Percentiles rank a stretch among this genome's conserved stretches.
phyloP scores from a whole-genome alignment of 139 green algal species.

The Limnomonas spitsbergensis region DNA sequence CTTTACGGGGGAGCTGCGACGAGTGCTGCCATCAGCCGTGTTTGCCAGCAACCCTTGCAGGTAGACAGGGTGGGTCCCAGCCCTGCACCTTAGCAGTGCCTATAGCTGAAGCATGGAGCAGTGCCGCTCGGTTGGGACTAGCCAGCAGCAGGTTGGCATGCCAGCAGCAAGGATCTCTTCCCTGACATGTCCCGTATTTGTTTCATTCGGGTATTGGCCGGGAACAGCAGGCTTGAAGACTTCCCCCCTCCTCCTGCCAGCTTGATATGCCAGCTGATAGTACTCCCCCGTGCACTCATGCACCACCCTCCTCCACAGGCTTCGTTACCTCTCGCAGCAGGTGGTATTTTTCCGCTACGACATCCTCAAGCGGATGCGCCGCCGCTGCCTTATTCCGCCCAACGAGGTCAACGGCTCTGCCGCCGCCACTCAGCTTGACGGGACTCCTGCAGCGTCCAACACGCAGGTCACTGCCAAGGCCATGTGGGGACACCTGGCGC shows the following conservation, averaged over 20 bases:
- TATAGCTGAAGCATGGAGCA: too few species aligned
- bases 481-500: constrained; percentile 63
- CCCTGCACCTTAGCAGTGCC: too few species aligned
- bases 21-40: constrained; percentile 51
- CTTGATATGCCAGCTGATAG: too few species aligned
- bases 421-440: background rate
- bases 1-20: constrained; percentile 53
- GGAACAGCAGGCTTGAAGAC: too few species aligned
- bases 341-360: constrained; percentile 65
- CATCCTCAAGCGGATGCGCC: constrained; percentile 47
- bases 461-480: background rate
- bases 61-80: constrained; percentile 6
- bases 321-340: constrained; percentile 45
- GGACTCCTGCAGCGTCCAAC: background rate
- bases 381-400: constrained; percentile 15
- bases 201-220: too few species aligned
- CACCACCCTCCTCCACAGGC: background rate
- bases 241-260: too few species aligned
- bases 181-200: too few species aligned
- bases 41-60: constrained; percentile 81
- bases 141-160: too few species aligned
- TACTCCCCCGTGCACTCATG: too few species aligned
- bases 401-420: background rate
- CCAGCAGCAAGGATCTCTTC: too few species aligned
- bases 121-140: too few species aligned